Conservation (phyloP, 176 grass and related monocot species). For the Raddia guianensis region DNA sequence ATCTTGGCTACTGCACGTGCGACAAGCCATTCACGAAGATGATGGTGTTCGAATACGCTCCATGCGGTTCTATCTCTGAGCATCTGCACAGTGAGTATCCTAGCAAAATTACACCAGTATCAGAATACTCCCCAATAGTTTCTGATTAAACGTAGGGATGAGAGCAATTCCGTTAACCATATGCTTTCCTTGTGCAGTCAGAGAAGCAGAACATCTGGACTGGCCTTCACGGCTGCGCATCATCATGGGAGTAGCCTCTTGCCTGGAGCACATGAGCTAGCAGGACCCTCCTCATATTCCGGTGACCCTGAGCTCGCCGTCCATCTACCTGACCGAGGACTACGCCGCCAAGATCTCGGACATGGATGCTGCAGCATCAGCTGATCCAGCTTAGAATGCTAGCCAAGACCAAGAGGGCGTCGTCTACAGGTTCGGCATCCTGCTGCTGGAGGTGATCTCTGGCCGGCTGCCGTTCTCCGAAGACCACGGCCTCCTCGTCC, state of each 20-base stretch:
- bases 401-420: constrained; percentile 50
- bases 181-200: constrained; percentile 48
- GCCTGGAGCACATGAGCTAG: constrained; percentile 64
- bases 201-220: constrained; percentile 79
- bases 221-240: constrained; percentile 66
- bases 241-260: constrained; percentile 81
- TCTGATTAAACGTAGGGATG: no score
- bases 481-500: constrained; percentile 68
- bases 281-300: constrained; percentile 50
- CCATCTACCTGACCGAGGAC: constrained; percentile 83
- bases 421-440: constrained; percentile 75
- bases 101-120: background rate
- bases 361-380: constrained; percentile 34
- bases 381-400: background rate
- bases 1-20: constrained; percentile 65
- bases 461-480: constrained; percentile 69
- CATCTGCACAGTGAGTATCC: constrained; percentile 81
- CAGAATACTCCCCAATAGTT: background rate
- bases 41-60: constrained; percentile 85
- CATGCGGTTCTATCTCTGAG: constrained; percentile 85
- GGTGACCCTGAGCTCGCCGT: constrained; percentile 63
- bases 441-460: constrained; percentile 85
- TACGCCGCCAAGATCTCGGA: constrained; percentile 86
- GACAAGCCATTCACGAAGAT: constrained; percentile 79
- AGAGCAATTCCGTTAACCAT: no score